Evolutionary conservation across 495 filamentous ascomycete species (phyloP), one percentile per base, ranked within the genome.

Genomic region (Penicillium fimorum): DNA sequence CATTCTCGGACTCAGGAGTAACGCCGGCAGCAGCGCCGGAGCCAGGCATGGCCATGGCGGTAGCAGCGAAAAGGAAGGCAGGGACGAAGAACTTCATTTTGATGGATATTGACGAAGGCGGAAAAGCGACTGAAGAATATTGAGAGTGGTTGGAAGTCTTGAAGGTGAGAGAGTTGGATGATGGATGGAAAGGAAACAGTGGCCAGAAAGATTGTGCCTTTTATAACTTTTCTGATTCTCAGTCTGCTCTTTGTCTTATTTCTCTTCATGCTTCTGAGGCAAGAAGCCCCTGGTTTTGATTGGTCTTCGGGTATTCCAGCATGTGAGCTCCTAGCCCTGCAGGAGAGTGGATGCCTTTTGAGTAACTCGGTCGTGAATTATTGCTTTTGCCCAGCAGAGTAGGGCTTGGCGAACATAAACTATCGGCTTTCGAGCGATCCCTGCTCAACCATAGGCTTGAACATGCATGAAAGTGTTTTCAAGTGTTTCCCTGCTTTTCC

Each of bases 41-140:
- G 46, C 55, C 50, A 40, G 66, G 66, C 25, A 72, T 46, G 43
- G 66, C 70, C 60, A 66, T 52, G 30, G 62, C 69, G 42, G 69
- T 60, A 44, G 69, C 64, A 56, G 71, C 68, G 61, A 73, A 55
- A 55, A 66, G 47, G 46, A 68, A 37, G 43, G 69, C 56, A 42
- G 67, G 50, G 27, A 64, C 42, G 62, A 67, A 61, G 67, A 72
- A 71, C 64, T 75, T 66, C 72, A 72, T 74, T 64, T 60, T 74
- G 66, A 60, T 52, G 40, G 56, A 56, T 44, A 25, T 56, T 60
- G 24, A 44, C 30, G 25, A 40, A 47, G 15, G 24, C 37, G 44
- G 41, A 51, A 51, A 43, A 48, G 53, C 32, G 49, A 46, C 53
- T 35, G 24, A 53, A 54, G 30, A 47, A 55, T 18, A 40, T 29